Evolutionary conservation across 768 basidiomycete genomes (phyloP).

Genomic region (Boletus subparvulus): DNA sequence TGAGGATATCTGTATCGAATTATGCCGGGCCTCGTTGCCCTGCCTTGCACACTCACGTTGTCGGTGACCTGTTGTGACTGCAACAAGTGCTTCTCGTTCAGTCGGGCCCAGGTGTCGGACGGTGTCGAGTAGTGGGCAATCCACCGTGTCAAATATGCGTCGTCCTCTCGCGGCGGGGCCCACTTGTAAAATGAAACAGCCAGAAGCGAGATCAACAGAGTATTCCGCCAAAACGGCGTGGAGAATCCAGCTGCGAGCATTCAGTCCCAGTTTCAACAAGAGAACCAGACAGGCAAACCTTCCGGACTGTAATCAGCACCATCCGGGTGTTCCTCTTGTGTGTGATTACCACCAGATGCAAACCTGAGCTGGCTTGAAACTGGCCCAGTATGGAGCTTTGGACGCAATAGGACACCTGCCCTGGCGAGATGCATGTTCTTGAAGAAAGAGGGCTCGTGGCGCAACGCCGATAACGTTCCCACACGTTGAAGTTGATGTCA

Average conservation of each 20-base stretch:
- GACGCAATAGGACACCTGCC: constrained; percentile 36
- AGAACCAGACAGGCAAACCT: constrained; percentile 43
- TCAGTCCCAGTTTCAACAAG: constrained; percentile 6
- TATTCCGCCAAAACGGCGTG: constrained; percentile 67
- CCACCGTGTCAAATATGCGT: constrained; percentile 65
- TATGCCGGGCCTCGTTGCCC: constrained; percentile 45
- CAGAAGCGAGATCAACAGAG: constrained; percentile 49
- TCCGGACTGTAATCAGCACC: constrained; percentile 53
- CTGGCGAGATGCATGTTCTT: constrained; percentile 36
- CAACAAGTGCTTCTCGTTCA: constrained; percentile 57
- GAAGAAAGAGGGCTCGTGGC: not conserved
- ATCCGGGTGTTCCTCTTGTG: constrained; percentile 40
- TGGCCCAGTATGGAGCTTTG: constrained; percentile 28
- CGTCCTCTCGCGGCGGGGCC: constrained; percentile 59
- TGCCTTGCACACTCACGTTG: constrained; percentile 41
- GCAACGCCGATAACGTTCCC: constrained; percentile 10
- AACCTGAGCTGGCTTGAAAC: constrained; percentile 40
- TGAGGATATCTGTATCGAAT: constrained; percentile 72
- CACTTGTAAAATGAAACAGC: constrained; percentile 63
- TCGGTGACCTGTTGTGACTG: constrained; percentile 42
- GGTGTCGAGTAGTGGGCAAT: constrained; percentile 58
- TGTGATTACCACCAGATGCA: constrained; percentile 43
- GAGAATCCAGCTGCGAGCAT: constrained; percentile 47
- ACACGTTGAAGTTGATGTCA: constrained; percentile 7
- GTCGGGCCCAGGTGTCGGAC: constrained; percentile 50